phyloP scores from a whole-genome alignment of 148 eudicot species.

The Rhododendron henanense region DNA sequence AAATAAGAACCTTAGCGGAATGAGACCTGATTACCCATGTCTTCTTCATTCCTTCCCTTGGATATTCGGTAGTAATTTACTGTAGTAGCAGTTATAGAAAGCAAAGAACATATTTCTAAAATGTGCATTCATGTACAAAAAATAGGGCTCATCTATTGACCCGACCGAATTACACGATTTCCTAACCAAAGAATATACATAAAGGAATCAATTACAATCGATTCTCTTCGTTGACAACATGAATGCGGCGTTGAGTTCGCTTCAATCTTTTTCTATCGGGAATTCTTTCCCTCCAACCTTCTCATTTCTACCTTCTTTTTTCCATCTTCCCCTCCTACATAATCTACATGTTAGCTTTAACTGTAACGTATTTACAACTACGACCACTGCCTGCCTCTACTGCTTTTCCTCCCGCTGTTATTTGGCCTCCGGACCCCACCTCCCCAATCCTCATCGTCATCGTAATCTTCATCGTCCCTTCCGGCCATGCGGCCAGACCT shows the following conservation, averaged over 20 bases:
- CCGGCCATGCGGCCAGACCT: conserved; percentile 34
- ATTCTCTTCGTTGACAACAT: background rate
- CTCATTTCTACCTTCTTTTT: background rate
- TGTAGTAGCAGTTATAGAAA: background rate
- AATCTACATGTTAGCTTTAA: conserved; percentile 79
- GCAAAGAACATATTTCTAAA: background rate
- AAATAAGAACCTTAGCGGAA: too few species aligned
- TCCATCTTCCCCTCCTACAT: conserved; percentile 18
- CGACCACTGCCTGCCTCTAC: conserved; percentile 47
- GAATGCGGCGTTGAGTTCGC: background rate
- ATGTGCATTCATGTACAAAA: conserved; percentile 3
- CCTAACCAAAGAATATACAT: background rate
- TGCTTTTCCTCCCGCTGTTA: conserved; percentile 42
- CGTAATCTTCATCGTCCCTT: conserved; percentile 46
- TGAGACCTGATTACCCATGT: too few species aligned
- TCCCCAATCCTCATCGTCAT: conserved; percentile 47
- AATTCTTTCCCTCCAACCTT: background rate
- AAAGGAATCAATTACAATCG: background rate
- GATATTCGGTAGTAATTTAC: background rate
- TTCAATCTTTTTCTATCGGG: background rate
- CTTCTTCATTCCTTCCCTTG: background rate
- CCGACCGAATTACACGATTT: conserved; percentile 3
- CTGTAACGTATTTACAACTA: conserved; percentile 59
- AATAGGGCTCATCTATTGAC: conserved; percentile 4
- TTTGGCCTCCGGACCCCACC: conserved; percentile 37